A percentile compares a stretch with the other conserved stretches of the same genome.
phyloP scores from a whole-genome alignment of 768 basidiomycete genomes.

The Mrakia hoshinonis region DNA sequence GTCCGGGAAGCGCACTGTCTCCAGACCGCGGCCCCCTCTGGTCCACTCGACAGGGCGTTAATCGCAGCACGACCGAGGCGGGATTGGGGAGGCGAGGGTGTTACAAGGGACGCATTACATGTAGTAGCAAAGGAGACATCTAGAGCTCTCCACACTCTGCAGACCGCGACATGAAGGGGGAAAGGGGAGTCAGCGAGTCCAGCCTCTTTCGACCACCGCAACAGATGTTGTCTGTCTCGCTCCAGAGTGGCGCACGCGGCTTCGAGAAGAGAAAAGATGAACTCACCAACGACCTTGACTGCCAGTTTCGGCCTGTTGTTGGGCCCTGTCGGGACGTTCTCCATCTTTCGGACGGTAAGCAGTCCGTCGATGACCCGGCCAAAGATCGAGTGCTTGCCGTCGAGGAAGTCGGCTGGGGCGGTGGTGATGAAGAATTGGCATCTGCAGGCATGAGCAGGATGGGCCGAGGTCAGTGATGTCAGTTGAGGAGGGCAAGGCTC shows the following conservation, averaged over 20 bases:
- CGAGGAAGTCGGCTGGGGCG: slow-evolving; percentile 86
- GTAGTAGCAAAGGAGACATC: not conserved
- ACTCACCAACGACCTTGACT: slow-evolving; percentile 72
- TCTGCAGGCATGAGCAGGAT: not conserved
- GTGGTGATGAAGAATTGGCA: slow-evolving; percentile 91
- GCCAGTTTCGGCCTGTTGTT: slow-evolving; percentile 82
- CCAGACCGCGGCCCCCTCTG: no score
- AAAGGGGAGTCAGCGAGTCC: not conserved
- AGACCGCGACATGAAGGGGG: not conserved
- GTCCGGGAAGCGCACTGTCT: no score
- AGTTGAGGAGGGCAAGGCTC: no score
- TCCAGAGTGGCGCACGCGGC: no score
- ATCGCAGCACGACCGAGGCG: no score
- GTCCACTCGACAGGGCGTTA: no score
- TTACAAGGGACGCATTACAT: no score
- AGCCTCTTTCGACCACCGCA: no score
- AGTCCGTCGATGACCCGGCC: slow-evolving; percentile 80
- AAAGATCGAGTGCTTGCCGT: slow-evolving; percentile 90
- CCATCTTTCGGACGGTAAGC: slow-evolving; percentile 90
- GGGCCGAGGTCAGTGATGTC: no score
- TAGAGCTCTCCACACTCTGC: slow-evolving; percentile 1
- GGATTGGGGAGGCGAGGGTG: no score
- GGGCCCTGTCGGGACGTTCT: slow-evolving; percentile 78
- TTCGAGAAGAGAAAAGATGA: not conserved
- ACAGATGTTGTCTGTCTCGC: no score